Evolutionary conservation across 2,329 filamentous ascomycete genomes (phyloP), one percentile per base, ranked within the genome.

Genomic region (Apiospora malaysiana): DNA sequence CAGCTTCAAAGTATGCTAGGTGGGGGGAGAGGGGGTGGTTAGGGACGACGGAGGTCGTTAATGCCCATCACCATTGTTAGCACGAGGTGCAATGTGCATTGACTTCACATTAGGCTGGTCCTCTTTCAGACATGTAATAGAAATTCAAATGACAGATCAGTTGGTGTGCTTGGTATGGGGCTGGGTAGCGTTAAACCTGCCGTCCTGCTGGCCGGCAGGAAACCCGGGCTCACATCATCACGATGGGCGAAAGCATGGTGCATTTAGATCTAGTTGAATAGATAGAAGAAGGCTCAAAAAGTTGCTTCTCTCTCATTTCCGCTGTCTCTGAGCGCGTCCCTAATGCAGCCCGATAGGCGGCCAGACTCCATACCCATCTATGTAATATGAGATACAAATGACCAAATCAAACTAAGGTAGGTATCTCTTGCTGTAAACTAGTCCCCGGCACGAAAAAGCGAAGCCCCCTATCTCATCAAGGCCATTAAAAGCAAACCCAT

Each of bases 281-380:
- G 40, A 1, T 45, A 45, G 14, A 45, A 45, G 42, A 40, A 63
- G 56, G 32, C 32, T 8, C 7, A n/a, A 63, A 18, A 63, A 63
- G 56, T 63, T 63, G 56, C 56, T 63, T 63, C 56, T 63, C 51
- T 59, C 56, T 63, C 32, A 63, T 40, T 40, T 63, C 56, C 9
- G 32, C 56, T 40, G 56, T 63, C 56, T 63, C 56, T 23, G 32
- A 63, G 56, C 37, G 21, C 27, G 32, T n/a, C 21, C 56, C 25
- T 63, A 32, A 63, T 40, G 56, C 56, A 63, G 56, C 27, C 18
- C 7, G 10, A 40, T n/a, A 63, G 56, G 56, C 32, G 21, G 56
- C 32, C 18, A 40, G 32, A 40, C 32, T 63, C 56, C 27, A 40
- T 63, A 40, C 18, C 21, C 56, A 63, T 63, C 18, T n/a, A 63